Conservation (phyloP, 2,329 filamentous ascomycete genomes). For the Trichophyton rubrum region DNA sequence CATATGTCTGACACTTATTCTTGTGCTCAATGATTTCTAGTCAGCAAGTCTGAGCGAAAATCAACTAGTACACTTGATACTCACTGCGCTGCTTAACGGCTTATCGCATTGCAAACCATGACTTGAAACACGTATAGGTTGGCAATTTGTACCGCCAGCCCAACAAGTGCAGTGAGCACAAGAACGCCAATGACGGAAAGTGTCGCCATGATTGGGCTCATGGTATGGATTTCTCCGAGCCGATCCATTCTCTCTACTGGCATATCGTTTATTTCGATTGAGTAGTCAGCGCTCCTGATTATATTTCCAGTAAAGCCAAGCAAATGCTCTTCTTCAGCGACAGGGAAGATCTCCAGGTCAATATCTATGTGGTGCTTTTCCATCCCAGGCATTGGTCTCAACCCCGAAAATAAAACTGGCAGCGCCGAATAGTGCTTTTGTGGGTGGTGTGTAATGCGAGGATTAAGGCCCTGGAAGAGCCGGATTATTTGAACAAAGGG, state of each 20-base stretch:
- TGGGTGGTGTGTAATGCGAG: too few species aligned
- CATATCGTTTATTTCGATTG: background rate
- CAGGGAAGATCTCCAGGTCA: background rate
- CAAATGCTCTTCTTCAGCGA: background rate
- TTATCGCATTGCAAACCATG: background rate
- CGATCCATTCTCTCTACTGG: background rate
- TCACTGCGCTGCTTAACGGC: background rate
- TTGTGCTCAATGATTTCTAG: too few species aligned
- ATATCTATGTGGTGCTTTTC: background rate
- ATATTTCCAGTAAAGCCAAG: background rate
- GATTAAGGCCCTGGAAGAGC: too few species aligned
- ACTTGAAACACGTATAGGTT: background rate
- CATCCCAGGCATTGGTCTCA: background rate
- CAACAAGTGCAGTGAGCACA: background rate
- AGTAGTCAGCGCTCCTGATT: background rate
- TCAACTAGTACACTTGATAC: background rate
- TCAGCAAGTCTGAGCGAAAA: too few species aligned
- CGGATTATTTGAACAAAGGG: too few species aligned
- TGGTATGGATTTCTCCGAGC: background rate
- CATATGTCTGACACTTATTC: too few species aligned
- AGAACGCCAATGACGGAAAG: background rate
- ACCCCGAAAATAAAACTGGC: too few species aligned
- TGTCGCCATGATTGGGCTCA: background rate
- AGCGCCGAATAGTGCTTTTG: too few species aligned
- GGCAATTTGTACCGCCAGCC: background rate